Conservation (phyloP, 2,329 filamentous ascomycete genomes). For the Epichloe coenophiala region DNA sequence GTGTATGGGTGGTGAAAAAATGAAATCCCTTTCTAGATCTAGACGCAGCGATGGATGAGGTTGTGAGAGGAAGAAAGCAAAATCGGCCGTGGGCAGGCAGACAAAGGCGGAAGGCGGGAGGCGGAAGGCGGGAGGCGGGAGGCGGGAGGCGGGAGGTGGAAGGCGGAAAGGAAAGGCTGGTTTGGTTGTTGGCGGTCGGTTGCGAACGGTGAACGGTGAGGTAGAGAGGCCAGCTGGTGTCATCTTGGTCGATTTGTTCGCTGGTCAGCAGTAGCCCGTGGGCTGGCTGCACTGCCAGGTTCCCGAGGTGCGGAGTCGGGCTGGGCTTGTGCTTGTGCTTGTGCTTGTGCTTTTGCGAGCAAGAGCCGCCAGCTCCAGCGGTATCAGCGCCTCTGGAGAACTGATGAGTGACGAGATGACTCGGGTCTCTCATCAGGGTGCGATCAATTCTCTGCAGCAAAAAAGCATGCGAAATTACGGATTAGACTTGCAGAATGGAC, state of each 20-base stretch:
- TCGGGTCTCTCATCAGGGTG: no score
- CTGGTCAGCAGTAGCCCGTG: background rate
- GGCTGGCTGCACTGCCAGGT: background rate
- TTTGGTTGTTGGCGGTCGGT: background rate
- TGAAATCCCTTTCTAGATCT: background rate
- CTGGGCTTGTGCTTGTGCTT: background rate
- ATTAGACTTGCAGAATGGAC: no score
- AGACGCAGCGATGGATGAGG: background rate
- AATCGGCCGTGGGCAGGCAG: background rate
- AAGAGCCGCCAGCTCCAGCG: no score
- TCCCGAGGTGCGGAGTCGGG: background rate
- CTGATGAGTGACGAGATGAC: no score
- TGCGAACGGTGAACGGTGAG: slow-evolving; percentile 1
- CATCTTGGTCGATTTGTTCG: background rate
- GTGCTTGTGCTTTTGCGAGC: no score
- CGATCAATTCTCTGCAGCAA: no score
- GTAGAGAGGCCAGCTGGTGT: background rate
- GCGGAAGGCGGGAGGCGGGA: background rate
- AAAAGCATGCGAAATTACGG: no score
- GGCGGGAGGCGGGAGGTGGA: background rate
- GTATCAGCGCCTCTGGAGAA: no score
- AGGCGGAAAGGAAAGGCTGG: background rate
- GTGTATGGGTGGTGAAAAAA: background rate
- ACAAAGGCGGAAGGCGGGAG: background rate
- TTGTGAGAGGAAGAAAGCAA: background rate